These are phyloP conservation scores for Macrotyloma uniflorum DNA, from an alignment of 306 rosid genomes.

Conservation along the genomic window DNA sequence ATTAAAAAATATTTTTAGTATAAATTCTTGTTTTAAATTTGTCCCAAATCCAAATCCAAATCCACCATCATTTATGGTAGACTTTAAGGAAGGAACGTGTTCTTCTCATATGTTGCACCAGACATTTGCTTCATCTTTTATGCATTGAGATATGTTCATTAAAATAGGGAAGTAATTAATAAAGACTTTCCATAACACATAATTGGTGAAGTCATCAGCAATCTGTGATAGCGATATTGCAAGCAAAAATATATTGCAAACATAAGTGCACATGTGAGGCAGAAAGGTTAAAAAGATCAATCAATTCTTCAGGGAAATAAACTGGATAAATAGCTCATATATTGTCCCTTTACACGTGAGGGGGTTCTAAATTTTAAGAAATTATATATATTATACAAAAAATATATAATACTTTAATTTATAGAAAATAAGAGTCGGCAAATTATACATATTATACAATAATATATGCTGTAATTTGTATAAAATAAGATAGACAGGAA, in stretches of 20 bases:
- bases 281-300: background rate
- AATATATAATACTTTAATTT: background rate
- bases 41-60: too few relatives aligned
- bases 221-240: background rate
- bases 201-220: background rate
- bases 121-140: background rate
- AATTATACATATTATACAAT: too few relatives aligned
- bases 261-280: background rate
- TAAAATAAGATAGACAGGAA: background rate
- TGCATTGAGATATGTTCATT: conserved; percentile 7
- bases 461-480: background rate
- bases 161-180: background rate
- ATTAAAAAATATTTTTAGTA: too few relatives aligned
- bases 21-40: background rate
- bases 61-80: too few relatives aligned
- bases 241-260: background rate
- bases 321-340: background rate
- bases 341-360: background rate
- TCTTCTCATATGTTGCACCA: background rate
- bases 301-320: too few relatives aligned
- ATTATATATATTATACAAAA: background rate
- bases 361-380: background rate
- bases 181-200: background rate
- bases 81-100: background rate
- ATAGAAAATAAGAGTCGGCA: too few relatives aligned